Evolutionary conservation across 129 eudicot species (phyloP).

Genomic region (Mikania micrantha): DNA sequence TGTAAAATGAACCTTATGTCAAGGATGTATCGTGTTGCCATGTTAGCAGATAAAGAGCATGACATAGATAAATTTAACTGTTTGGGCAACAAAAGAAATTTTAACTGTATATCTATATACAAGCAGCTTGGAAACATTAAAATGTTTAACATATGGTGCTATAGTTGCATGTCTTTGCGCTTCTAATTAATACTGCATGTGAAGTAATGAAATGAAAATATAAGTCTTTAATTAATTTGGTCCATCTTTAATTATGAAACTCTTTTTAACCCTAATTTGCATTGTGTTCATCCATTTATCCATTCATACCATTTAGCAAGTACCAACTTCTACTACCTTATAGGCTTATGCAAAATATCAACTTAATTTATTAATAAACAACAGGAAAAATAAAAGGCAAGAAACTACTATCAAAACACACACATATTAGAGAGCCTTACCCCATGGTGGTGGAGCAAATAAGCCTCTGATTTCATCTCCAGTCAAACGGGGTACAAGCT

Average conservation of each 20-base stretch:
- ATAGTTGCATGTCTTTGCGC: neutral
- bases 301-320: neutral
- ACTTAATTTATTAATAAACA: neutral
- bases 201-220: neutral
- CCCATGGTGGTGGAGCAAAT: slow-evolving; percentile 99
- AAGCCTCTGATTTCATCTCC: slow-evolving; percentile 92
- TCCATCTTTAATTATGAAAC: neutral
- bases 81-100: neutral
- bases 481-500: slow-evolving; percentile 87
- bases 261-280: neutral
- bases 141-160: neutral
- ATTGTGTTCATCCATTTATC: neutral
- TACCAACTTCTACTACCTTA: neutral
- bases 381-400: neutral
- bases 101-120: neutral
- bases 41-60: neutral
- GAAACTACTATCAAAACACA: neutral
- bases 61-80: neutral
- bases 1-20: slow-evolving; percentile 33
- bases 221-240: neutral
- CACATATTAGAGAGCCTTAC: slow-evolving; percentile 26
- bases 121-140: neutral
- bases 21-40: neutral
- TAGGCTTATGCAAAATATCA: neutral
- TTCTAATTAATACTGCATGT: neutral